Conservation (phyloP, 2,329 filamentous ascomycete genomes). For the Pseudopithomyces maydicus region DNA sequence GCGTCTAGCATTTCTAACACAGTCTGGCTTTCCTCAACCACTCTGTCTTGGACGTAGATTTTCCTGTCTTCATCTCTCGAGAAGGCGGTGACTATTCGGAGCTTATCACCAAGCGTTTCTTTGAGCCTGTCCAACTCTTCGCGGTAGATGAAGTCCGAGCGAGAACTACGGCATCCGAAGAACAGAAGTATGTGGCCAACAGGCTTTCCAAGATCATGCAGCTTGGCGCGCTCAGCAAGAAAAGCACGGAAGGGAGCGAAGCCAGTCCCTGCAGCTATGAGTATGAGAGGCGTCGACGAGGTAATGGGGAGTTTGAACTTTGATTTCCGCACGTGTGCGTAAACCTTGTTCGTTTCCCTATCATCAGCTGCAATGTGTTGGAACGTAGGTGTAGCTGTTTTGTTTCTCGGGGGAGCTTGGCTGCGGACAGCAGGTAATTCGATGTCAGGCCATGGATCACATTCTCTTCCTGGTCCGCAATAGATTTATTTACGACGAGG, state of each 20-base stretch:
- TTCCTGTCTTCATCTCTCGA: slow-evolving; percentile 22
- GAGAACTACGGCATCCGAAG: slow-evolving; percentile 35
- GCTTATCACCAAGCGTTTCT: slow-evolving; percentile 24
- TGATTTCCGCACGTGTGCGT: slow-evolving; percentile 49
- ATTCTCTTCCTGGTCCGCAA: slow-evolving; percentile 18
- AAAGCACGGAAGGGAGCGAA: slow-evolving; percentile 43
- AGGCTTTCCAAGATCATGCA: slow-evolving; percentile 34
- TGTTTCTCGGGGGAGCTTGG: slow-evolving; percentile 22
- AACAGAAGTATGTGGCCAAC: slow-evolving; percentile 39
- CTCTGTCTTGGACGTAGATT: slow-evolving; percentile 49
- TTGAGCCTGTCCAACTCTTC: slow-evolving; percentile 30
- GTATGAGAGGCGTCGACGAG: slow-evolving; percentile 54
- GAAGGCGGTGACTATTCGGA: slow-evolving; percentile 33
- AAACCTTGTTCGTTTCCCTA: slow-evolving; percentile 31
- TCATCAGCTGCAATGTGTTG: slow-evolving; percentile 15
- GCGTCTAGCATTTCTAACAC: slow-evolving; percentile 44
- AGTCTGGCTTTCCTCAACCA: slow-evolving; percentile 33
- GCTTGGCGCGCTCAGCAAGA: slow-evolving; percentile 40
- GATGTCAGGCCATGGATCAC: slow-evolving; percentile 45
- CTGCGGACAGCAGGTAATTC: slow-evolving; percentile 44
- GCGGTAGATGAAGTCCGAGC: slow-evolving; percentile 41
- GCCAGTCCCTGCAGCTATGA: slow-evolving; percentile 43
- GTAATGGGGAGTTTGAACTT: slow-evolving; percentile 54
- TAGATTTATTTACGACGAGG: slow-evolving; percentile 41
- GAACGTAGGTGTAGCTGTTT: slow-evolving; percentile 20